A percentile compares a stretch with the other conserved stretches of the same genome.
These are phyloP conservation scores for Cercospora zeae-maydis DNA, from an alignment of 2,329 filamentous ascomycete genomes.

Conservation along the genomic window DNA sequence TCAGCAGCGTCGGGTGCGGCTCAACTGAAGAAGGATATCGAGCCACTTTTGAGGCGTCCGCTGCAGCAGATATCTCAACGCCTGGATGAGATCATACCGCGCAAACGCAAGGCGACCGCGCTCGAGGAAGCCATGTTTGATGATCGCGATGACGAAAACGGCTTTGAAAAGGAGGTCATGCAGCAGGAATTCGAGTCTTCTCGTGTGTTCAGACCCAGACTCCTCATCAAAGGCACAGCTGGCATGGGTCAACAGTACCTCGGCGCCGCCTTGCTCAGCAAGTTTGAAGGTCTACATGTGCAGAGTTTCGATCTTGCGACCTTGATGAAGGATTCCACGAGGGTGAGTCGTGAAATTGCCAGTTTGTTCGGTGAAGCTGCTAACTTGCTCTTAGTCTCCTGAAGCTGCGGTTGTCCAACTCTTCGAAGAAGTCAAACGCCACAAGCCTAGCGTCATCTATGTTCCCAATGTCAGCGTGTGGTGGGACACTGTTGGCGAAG, in stretches of 20 bases:
- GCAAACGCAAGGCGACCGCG: slow-evolving; percentile 80
- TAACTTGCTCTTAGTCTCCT: slow-evolving; percentile 48
- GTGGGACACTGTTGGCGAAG: slow-evolving; percentile 66
- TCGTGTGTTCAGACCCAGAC: slow-evolving; percentile 80
- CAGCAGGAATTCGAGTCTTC: slow-evolving; percentile 73
- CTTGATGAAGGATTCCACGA: slow-evolving; percentile 74
- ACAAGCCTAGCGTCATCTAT: slow-evolving; percentile 94
- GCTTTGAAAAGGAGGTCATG: slow-evolving; percentile 78
- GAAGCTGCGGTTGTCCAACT: slow-evolving; percentile 88
- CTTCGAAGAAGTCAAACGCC: slow-evolving; percentile 87
- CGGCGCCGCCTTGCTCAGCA: slow-evolving; percentile 76
- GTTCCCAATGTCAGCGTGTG: slow-evolving; percentile 87
- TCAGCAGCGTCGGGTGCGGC: slow-evolving; percentile 80
- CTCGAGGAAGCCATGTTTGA: slow-evolving; percentile 94
- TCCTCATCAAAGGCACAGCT: slow-evolving; percentile 74
- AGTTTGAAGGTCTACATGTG: slow-evolving; percentile 90
- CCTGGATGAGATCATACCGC: slow-evolving; percentile 72
- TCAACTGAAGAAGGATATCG: slow-evolving; percentile 73
- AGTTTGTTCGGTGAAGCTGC: background rate
- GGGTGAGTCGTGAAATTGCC: slow-evolving; percentile 49
- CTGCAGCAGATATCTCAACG: slow-evolving; percentile 62
- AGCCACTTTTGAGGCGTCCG: slow-evolving; percentile 73
- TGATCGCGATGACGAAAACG: slow-evolving; percentile 74
- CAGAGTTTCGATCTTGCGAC: slow-evolving; percentile 91
- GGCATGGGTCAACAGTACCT: slow-evolving; percentile 96